Percentiles rank a stretch among this genome's conserved stretches.
Conservation (phyloP, 345 rosid species). For the Syzygium aqueum region DNA sequence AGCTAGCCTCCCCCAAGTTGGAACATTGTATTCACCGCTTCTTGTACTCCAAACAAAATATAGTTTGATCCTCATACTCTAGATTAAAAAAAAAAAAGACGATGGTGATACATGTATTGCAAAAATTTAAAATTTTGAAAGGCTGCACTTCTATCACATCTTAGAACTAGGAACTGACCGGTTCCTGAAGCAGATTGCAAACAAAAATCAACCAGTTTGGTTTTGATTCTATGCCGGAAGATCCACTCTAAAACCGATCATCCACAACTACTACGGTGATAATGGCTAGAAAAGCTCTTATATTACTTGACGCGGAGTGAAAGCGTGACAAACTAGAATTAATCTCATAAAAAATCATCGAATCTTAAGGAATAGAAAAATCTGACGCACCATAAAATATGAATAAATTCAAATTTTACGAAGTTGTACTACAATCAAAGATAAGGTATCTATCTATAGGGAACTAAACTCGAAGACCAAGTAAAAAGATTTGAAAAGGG, state of each 20-base stretch:
- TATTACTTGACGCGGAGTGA: neutral
- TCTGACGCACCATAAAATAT: accelerated
- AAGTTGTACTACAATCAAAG: neutral
- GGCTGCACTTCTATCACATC: neutral
- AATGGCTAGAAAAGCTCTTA: neutral
- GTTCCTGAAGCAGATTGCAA: accelerated
- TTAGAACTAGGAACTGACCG: accelerated
- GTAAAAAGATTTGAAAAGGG: neutral
- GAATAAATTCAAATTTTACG: neutral
- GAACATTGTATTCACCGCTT: neutral
- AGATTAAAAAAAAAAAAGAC: no score
- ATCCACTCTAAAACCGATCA: accelerated
- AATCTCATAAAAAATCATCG: neutral
- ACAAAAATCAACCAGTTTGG: neutral
- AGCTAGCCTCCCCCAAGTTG: neutral
- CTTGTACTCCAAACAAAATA: neutral
- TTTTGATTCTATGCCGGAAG: neutral
- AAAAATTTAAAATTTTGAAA: neutral
- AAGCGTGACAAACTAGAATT: neutral
- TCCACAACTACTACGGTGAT: accelerated
- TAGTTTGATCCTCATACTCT: neutral
- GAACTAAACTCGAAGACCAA: neutral
- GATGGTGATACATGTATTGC: neutral
- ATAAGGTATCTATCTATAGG: neutral
- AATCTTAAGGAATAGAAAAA: neutral